Evolutionary conservation across 768 basidiomycete genomes (phyloP), one percentile per base, ranked within the genome.

Genomic region (Trametopsis cervina): DNA sequence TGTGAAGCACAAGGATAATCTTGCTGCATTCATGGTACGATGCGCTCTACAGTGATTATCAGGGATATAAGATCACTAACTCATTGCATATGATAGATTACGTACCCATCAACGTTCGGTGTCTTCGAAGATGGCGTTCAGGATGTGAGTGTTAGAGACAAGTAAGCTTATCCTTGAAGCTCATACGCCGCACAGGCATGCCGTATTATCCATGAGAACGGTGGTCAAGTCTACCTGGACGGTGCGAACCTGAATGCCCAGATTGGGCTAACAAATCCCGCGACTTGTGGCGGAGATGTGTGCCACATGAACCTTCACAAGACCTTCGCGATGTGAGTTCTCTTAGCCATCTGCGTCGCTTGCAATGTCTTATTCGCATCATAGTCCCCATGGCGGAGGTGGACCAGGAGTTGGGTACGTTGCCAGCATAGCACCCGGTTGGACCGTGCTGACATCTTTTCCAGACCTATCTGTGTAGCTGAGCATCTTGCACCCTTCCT

Each of bases 221-320:
- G 95, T 15, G 96, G 96, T 23, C 94, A 99, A 63, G 95, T 99
- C 27, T 99, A 98, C 69, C 76, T 99, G 46, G 96, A 99, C 62
- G 91, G 91, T 54, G 94, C 94, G 38, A 98, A 98, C 62, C 72
- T 96, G 53, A 95, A 96, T 61, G 92, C 92, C 40, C 89, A 96
- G 59, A 81, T 97, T 52, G 92, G 94, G 21, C 63, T 96, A 50
- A 96, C 94, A 24, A 91, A 92, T 62, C 89, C 89, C 27, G 91
- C 89, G 1, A 84, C 77, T n/a, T 95, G 92, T 59, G 96, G 96
- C 40, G 95, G 92, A 45, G 96, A 99, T 65, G 93, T 99, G 33
- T 96, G 93, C 63, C 96, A 99, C 64, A 76, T 97, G 71, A 99
- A 99, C 68, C 73, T 98, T 27, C 96, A 99, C 74, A 99, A 98